Percentiles rank a stretch among this genome's conserved stretches.
Evolutionary conservation across 139 green algal genomes (phyloP).

Genomic region (Picochlorum costavermella): DNA sequence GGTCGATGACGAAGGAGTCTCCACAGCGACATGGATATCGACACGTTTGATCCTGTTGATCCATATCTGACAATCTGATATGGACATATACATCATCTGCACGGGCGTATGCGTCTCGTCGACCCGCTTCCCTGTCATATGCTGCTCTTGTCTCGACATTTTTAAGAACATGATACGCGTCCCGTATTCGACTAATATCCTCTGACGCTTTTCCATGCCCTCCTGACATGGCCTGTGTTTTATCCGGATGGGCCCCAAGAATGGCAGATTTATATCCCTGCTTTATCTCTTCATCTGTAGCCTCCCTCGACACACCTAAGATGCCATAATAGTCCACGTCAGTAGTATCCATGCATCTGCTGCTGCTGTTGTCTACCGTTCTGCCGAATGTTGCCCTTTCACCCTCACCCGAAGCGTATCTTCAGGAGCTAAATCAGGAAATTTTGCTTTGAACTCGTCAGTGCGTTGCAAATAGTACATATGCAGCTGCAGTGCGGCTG

Average conservation of each 20-base stretch:
- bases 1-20: conserved; percentile 1
- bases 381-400: neutral
- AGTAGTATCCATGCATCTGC: neutral
- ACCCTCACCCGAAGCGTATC: neutral
- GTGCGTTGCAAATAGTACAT: conserved; percentile 17
- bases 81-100: neutral
- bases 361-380: neutral
- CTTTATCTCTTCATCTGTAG: conserved; percentile 54
- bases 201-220: neutral
- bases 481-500: conserved; percentile 19
- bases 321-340: conserved; percentile 16
- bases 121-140: conserved; percentile 12
- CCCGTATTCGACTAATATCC: neutral
- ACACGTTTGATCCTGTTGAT: neutral
- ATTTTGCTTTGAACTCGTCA: conserved; percentile 25
- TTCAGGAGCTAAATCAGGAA: conserved; percentile 13
- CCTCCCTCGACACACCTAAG: conserved; percentile 22
- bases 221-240: conserved; percentile 1
- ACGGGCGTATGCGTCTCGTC: neutral
- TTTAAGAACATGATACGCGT: conserved; percentile 1
- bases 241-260: conserved; percentile 81
- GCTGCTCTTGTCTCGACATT: neutral
- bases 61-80: neutral
- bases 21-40: conserved; percentile 28
- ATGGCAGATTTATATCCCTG: conserved; percentile 69